These are phyloP conservation scores for Vachellia pachyceras DNA, from an alignment of 306 rosid species.

Conservation along the genomic window DNA sequence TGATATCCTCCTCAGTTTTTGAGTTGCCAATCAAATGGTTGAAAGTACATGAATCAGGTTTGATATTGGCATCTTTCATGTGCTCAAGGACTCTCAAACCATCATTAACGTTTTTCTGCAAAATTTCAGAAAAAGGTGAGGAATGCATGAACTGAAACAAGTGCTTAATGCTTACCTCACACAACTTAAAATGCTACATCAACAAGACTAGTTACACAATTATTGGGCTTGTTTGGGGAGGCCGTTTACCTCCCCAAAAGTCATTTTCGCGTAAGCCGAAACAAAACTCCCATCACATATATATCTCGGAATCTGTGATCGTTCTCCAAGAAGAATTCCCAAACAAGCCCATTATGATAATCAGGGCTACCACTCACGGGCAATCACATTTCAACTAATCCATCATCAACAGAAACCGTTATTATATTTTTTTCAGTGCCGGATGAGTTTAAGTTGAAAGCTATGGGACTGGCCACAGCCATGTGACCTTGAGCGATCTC, in stretches of 20 bases:
- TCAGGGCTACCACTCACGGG: slow-evolving; percentile 6
- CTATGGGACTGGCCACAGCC: slow-evolving; percentile 3
- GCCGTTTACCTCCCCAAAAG: too few species aligned
- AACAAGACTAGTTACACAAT: neutral
- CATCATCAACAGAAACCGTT: slow-evolving; percentile 1
- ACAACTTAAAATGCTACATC: neutral
- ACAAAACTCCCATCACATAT: too few species aligned
- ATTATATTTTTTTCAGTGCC: slow-evolving; percentile 18
- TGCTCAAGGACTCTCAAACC: slow-evolving; percentile 64
- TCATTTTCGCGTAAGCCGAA: too few species aligned
- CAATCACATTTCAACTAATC: slow-evolving; percentile 12
- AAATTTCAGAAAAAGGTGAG: slow-evolving; percentile 28
- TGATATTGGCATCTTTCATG: slow-evolving; percentile 62
- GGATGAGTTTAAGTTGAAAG: neutral
- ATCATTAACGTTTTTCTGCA: slow-evolving; percentile 68
- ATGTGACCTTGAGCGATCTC: slow-evolving; percentile 6
- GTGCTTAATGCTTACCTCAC: neutral
- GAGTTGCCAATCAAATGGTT: slow-evolving; percentile 66
- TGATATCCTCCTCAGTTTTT: slow-evolving; percentile 66
- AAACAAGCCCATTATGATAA: too few species aligned
- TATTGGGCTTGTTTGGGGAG: too few species aligned
- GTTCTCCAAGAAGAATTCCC: too few species aligned
- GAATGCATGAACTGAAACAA: slow-evolving; percentile 27
- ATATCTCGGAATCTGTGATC: too few species aligned
- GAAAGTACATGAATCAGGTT: slow-evolving; percentile 80